phyloP scores from a whole-genome alignment of 2,329 filamentous ascomycete species.

The Emergomyces africanus region DNA sequence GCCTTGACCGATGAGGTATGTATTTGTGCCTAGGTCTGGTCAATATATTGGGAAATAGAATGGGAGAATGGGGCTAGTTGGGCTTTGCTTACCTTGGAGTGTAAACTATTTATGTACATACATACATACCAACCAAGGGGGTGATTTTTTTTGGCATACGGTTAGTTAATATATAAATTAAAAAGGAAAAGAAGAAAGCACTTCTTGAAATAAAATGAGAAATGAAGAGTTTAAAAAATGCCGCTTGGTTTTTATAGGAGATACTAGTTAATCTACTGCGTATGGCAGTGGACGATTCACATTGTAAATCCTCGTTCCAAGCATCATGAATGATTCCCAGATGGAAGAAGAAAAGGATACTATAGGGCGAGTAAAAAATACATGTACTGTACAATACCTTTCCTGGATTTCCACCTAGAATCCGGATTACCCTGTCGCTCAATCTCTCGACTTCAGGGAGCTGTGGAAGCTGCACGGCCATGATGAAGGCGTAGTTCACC shows the following conservation, averaged over 20 bases:
- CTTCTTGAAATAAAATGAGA: neutral
- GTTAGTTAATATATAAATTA: neutral
- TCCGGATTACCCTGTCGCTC: constrained; percentile 64
- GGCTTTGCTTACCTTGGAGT: neutral
- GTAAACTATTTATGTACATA: no score
- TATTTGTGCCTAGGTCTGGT: constrained; percentile 59
- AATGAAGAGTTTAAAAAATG: neutral
- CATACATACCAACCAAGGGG: no score
- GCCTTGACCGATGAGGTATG: constrained; percentile 77
- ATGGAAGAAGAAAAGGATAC: neutral
- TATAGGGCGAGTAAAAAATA: neutral
- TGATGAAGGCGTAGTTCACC: constrained; percentile 19
- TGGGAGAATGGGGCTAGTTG: neutral
- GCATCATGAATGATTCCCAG: neutral
- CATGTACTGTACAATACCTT: constrained; percentile 43
- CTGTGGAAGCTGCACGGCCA: constrained; percentile 49
- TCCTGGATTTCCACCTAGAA: constrained; percentile 84
- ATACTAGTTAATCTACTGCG: no score
- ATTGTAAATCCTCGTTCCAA: neutral
- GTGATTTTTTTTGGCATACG: neutral
- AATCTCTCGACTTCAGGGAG: constrained; percentile 66
- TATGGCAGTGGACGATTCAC: neutral
- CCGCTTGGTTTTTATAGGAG: neutral
- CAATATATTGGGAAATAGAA: neutral
- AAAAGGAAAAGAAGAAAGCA: neutral